Conservation (phyloP, 305 asterid genomes). For the Fraxinus floribunda region DNA sequence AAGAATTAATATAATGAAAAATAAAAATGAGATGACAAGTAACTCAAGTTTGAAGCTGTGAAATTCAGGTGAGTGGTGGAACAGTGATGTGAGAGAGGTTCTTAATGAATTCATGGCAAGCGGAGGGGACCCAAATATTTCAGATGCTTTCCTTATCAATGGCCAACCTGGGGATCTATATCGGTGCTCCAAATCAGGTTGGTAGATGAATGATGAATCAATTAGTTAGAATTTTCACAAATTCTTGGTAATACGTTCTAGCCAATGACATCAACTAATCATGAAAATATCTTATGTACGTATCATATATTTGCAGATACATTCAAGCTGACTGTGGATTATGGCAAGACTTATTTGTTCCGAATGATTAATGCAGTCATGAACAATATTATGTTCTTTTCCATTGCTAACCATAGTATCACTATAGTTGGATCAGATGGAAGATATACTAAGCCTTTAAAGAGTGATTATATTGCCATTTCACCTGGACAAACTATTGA, state of each 20-base stretch:
- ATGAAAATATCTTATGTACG: neutral
- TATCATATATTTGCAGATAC: slow-evolving; percentile 39
- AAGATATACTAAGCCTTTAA: slow-evolving; percentile 50
- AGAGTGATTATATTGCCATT: slow-evolving; percentile 39
- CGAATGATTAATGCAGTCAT: slow-evolving; percentile 57
- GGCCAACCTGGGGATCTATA: slow-evolving; percentile 72
- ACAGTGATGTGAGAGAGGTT: slow-evolving; percentile 35
- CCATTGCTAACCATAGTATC: slow-evolving; percentile 52
- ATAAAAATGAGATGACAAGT: neutral
- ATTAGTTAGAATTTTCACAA: neutral
- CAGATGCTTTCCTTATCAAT: slow-evolving; percentile 58
- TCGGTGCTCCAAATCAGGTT: slow-evolving; percentile 57
- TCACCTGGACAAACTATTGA: slow-evolving; percentile 65
- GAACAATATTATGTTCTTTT: slow-evolving; percentile 59
- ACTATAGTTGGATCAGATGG: slow-evolving; percentile 64
- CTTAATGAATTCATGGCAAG: slow-evolving; percentile 18
- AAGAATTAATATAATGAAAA: neutral
- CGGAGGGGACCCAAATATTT: slow-evolving; percentile 42
- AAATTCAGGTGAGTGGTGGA: slow-evolving; percentile 68
- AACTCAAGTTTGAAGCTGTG: neutral
- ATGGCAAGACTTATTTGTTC: slow-evolving; percentile 52
- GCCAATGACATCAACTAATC: neutral
- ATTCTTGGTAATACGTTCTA: neutral
- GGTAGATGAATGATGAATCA: neutral
- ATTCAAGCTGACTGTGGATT: slow-evolving; percentile 43